These are phyloP conservation scores for Spergularia bocconei DNA, from an alignment of 148 eudicot genomes.

Conservation along the genomic window DNA sequence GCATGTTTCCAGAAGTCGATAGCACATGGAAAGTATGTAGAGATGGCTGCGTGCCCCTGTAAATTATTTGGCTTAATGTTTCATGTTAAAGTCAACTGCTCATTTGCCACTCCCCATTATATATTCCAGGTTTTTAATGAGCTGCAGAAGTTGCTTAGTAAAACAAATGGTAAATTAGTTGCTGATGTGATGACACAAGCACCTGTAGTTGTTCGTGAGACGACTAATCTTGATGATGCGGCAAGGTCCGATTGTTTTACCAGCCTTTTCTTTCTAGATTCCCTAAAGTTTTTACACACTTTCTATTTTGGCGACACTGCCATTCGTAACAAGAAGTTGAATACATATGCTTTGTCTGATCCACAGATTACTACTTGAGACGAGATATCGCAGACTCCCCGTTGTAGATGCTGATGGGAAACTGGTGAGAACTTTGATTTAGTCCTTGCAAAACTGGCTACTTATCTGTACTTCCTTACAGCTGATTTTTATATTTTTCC, in stretches of 20 bases:
- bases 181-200: slow-evolving; percentile 93
- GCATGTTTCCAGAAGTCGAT: slow-evolving; percentile 90
- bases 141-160: slow-evolving; percentile 70
- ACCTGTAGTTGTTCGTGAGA: slow-evolving; percentile 69
- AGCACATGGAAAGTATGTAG: slow-evolving; percentile 87
- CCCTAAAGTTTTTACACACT: neutral
- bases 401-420: slow-evolving; percentile 69
- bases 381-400: slow-evolving; percentile 82
- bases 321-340: neutral
- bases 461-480: too few relatives aligned
- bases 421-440: slow-evolving; percentile 26
- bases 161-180: slow-evolving; percentile 78
- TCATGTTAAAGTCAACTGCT: neutral
- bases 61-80: neutral
- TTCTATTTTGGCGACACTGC: neutral
- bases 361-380: slow-evolving; percentile 74
- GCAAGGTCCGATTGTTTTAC: slow-evolving; percentile 51
- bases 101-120: neutral
- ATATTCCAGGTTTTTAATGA: slow-evolving; percentile 75
- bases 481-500: neutral
- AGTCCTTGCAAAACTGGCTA: neutral
- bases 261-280: too few relatives aligned
- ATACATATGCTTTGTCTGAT: slow-evolving; percentile 2
- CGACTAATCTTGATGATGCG: slow-evolving; percentile 95
- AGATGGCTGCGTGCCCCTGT: slow-evolving; percentile 8